These are phyloP conservation scores for Kurtzmaniella natalensis DNA, from an alignment of 1,139 yeast species.

Conservation along the genomic window DNA sequence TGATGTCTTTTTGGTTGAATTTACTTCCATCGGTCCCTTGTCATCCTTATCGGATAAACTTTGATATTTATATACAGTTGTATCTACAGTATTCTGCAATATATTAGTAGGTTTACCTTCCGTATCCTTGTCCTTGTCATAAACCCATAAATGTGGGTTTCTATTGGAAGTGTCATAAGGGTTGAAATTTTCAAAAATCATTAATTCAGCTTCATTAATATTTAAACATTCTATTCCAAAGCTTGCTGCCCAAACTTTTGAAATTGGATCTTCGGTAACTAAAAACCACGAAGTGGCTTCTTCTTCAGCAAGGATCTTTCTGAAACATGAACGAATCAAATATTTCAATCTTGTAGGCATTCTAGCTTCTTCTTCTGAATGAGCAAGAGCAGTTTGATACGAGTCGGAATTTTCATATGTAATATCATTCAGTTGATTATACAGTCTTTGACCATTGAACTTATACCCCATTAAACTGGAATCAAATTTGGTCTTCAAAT, in stretches of 20 bases:
- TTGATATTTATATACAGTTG: slow-evolving; percentile 23
- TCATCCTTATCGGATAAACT: slow-evolving; percentile 5
- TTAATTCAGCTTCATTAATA: slow-evolving; percentile 49
- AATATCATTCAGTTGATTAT: slow-evolving; percentile 8
- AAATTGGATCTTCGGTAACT: slow-evolving; percentile 51
- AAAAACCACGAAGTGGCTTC: slow-evolving; percentile 38
- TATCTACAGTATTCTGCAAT: slow-evolving; percentile 36
- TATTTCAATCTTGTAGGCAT: slow-evolving; percentile 48
- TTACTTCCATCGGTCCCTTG: slow-evolving; percentile 1
- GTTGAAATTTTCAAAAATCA: slow-evolving; percentile 36
- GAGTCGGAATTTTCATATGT: slow-evolving; percentile 31
- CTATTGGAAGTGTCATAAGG: slow-evolving; percentile 21
- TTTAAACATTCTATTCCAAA: slow-evolving; percentile 50
- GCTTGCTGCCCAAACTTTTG: slow-evolving; percentile 52
- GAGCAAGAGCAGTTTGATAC: slow-evolving; percentile 23
- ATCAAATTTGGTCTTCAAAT: slow-evolving; percentile 34
- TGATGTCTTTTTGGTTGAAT: not conserved
- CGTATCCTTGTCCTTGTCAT: slow-evolving; percentile 18
- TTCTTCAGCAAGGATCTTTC: slow-evolving; percentile 31
- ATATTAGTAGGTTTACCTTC: slow-evolving; percentile 18
- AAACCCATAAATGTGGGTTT: slow-evolving; percentile 28
- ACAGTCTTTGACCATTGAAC: not conserved
- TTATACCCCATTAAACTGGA: not conserved
- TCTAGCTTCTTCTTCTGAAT: slow-evolving; percentile 33
- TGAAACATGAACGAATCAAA: slow-evolving; percentile 48